phyloP scores from a whole-genome alignment of 2,329 filamentous ascomycete species.

The Daldinia eschscholtzii region DNA sequence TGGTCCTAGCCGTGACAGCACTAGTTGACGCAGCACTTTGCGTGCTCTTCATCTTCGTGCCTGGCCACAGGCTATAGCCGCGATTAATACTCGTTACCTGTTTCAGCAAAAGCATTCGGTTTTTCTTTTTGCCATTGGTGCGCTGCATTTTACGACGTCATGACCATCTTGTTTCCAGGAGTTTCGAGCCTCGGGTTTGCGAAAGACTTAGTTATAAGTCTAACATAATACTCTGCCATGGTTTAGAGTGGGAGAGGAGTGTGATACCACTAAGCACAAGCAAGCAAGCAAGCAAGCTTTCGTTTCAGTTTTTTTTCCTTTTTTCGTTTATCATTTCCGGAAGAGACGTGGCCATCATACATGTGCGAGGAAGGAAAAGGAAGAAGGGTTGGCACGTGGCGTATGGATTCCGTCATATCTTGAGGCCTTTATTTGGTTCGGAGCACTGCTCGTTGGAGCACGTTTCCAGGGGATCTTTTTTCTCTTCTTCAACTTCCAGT shows the following conservation, averaged over 20 bases:
- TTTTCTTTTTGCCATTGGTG: neutral
- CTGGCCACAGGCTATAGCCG: slow-evolving; percentile 80
- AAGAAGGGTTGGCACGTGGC: slow-evolving; percentile 24
- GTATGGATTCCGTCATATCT: slow-evolving; percentile 24
- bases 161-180: slow-evolving; percentile 43
- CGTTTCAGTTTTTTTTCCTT: slow-evolving; percentile 20
- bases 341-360: slow-evolving; percentile 10
- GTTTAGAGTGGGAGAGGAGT: slow-evolving; percentile 29
- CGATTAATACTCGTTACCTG: neutral
- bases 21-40: slow-evolving; percentile 85
- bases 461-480: neutral
- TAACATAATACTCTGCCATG: slow-evolving; percentile 35
- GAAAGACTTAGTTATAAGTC: slow-evolving; percentile 28
- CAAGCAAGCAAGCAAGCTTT: slow-evolving; percentile 37
- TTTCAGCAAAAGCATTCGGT: slow-evolving; percentile 15
- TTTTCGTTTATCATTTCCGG: slow-evolving; percentile 24
- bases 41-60: slow-evolving; percentile 93
- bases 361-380: slow-evolving; percentile 17
- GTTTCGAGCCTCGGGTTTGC: slow-evolving; percentile 33
- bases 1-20: slow-evolving; percentile 81
- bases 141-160: slow-evolving; percentile 45
- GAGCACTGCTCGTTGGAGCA: neutral
- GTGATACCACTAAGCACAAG: slow-evolving; percentile 40
- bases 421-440: neutral
- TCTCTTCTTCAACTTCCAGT: neutral